A percentile compares a stretch with the other conserved stretches of the same genome.
These are phyloP conservation scores for Penicillium janthinellum DNA, from an alignment of 2,329 filamentous ascomycete species.

Conservation along the genomic window DNA sequence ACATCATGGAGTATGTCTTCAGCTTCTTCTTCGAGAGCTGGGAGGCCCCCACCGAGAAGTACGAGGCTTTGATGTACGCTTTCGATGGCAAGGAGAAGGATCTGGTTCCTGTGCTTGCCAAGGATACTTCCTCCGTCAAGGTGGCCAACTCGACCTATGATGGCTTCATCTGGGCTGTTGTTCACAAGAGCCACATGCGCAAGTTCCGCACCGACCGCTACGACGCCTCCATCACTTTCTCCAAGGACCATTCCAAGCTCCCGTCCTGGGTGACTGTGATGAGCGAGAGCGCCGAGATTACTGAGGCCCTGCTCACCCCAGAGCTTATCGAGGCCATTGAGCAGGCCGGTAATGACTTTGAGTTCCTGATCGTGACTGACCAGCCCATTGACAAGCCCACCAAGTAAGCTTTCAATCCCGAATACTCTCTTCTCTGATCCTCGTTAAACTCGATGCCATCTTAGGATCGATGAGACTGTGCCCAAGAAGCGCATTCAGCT, in stretches of 20 bases:
- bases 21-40: slow-evolving; percentile 81
- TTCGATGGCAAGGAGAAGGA: slow-evolving; percentile 90
- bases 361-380: slow-evolving; percentile 87
- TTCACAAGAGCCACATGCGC: slow-evolving; percentile 95
- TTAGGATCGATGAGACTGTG: slow-evolving; percentile 76
- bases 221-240: slow-evolving; percentile 87
- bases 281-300: slow-evolving; percentile 96
- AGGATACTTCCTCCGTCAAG: slow-evolving; percentile 60
- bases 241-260: slow-evolving; percentile 89
- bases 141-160: slow-evolving; percentile 69
- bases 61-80: slow-evolving; percentile 78
- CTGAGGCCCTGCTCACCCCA: slow-evolving; percentile 80
- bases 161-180: slow-evolving; percentile 90
- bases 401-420: slow-evolving; percentile 62
- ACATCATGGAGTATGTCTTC: slow-evolving; percentile 67
- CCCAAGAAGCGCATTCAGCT: slow-evolving; percentile 87
- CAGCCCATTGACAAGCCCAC: slow-evolving; percentile 84
- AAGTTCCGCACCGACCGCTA: slow-evolving; percentile 87
- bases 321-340: slow-evolving; percentile 81
- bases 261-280: slow-evolving; percentile 90
- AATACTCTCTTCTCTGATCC: background rate
- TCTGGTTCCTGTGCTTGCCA: slow-evolving; percentile 67
- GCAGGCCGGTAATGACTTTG: slow-evolving; percentile 75
- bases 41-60: slow-evolving; percentile 66
- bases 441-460: slow-evolving; percentile 5